Conservation (phyloP, 495 filamentous ascomycete genomes). For the Penicilliopsis zonata region DNA sequence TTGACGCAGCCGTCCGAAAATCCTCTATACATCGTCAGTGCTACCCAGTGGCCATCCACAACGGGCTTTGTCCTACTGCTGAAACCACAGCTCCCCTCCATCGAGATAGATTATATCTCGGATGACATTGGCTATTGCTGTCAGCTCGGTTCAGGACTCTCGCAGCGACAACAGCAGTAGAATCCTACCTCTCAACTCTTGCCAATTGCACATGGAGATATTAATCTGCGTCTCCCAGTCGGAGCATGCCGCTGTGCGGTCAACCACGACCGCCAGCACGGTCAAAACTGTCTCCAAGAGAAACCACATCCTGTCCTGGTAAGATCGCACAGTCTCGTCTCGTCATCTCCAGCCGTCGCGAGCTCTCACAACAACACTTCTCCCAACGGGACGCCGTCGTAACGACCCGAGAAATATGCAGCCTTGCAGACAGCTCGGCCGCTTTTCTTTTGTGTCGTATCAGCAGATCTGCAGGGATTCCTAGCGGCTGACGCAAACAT, state of each 20-base stretch:
- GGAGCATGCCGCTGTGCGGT: conserved; percentile 6
- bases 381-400: too few species aligned
- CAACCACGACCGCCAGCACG: conserved; percentile 10
- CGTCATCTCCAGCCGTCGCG: too few species aligned
- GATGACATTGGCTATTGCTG: conserved; percentile 49
- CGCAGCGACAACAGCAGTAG: not conserved
- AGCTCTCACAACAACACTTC: too few species aligned
- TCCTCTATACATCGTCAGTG: conserved; percentile 6
- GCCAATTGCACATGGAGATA: conserved; percentile 48
- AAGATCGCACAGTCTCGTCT: too few species aligned
- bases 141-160: too few species aligned
- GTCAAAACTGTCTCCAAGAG: too few species aligned
- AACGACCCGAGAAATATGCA: too few species aligned
- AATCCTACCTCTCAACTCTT: conserved; percentile 32
- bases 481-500: too few species aligned
- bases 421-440: too few species aligned
- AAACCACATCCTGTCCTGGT: too few species aligned
- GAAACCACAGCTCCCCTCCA: conserved; percentile 45
- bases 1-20: conserved; percentile 11
- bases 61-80: conserved; percentile 12
- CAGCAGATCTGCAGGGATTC: too few species aligned
- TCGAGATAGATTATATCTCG: conserved; percentile 59
- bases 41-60: not conserved
- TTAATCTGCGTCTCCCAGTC: conserved; percentile 24
- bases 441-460: too few species aligned